Conservation (phyloP, 495 filamentous ascomycete species). For the Talaromyces stipitatus region DNA sequence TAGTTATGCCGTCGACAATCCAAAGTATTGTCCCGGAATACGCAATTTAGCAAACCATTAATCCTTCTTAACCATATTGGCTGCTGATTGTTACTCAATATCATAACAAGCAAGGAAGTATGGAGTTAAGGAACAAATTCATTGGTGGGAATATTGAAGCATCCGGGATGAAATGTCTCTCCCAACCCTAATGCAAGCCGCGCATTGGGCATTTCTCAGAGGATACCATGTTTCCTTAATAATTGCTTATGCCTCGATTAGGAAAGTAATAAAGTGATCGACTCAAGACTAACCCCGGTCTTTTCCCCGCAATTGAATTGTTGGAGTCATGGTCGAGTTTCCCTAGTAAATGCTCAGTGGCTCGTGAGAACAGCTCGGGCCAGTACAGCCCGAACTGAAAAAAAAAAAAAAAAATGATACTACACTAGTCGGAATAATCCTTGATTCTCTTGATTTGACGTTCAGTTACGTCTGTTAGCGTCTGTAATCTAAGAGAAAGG, state of each 20-base stretch:
- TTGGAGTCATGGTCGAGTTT: background rate
- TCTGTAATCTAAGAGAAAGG: background rate
- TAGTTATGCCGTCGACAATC: background rate
- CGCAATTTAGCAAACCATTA: background rate
- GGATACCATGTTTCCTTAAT: background rate
- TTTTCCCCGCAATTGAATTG: background rate
- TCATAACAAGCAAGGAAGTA: background rate
- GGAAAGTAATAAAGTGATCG: background rate
- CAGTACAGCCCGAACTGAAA: background rate
- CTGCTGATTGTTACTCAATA: background rate
- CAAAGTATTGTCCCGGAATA: background rate
- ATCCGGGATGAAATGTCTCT: background rate
- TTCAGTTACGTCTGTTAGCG: background rate
- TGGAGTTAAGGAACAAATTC: background rate
- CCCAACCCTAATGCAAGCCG: background rate
- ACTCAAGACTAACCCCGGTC: background rate
- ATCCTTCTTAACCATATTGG: background rate
- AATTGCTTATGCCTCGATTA: background rate
- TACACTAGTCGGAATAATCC: background rate
- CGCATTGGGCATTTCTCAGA: background rate
- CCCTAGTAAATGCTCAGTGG: background rate
- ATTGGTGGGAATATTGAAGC: constrained; percentile 4
- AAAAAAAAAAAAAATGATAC: background rate
- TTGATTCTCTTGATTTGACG: background rate
- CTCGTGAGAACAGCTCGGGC: background rate